These are phyloP conservation scores for Cicer judaicum DNA, from an alignment of 306 rosid species.

Conservation along the genomic window DNA sequence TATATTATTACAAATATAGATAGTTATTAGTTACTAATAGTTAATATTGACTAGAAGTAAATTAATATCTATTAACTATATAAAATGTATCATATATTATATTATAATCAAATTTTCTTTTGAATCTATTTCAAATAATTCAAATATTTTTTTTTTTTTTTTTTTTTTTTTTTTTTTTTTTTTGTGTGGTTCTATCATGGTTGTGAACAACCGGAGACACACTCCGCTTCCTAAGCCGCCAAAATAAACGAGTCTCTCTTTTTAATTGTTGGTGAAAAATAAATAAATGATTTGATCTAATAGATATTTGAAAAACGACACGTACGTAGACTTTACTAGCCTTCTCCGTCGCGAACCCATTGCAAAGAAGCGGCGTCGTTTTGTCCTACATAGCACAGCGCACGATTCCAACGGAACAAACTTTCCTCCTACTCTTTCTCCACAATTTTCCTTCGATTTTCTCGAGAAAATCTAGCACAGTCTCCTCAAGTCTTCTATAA, in stretches of 20 bases:
- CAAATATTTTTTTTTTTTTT: too few relatives aligned
- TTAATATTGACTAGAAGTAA: too few relatives aligned
- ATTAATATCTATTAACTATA: too few relatives aligned
- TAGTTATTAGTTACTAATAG: too few relatives aligned
- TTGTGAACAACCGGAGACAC: too few relatives aligned
- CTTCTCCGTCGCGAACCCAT: constrained; percentile 34
- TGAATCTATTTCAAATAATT: too few relatives aligned
- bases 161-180: too few relatives aligned
- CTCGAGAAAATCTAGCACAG: constrained; percentile 51
- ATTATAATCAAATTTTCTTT: too few relatives aligned
- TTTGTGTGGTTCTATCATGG: too few relatives aligned
- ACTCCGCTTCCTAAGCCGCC: constrained; percentile 42
- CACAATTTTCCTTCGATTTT: constrained; percentile 49
- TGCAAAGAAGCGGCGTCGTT: constrained; percentile 49
- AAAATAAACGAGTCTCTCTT: constrained; percentile 19
- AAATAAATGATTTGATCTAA: background rate
- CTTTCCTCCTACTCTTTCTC: constrained; percentile 14
- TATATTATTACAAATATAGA: too few relatives aligned
- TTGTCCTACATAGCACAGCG: constrained; percentile 37
- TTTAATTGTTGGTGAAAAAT: background rate
- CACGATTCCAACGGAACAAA: constrained; percentile 29
- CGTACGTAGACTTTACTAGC: constrained; percentile 19
- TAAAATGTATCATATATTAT: too few relatives aligned
- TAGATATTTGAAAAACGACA: constrained; percentile 8
- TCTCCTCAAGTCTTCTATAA: background rate